A percentile compares a stretch with the other conserved stretches of the same genome.
These are phyloP conservation scores for Ascochyta clinopodiicola DNA, from an alignment of 2,329 filamentous ascomycete genomes.

Conservation along the genomic window DNA sequence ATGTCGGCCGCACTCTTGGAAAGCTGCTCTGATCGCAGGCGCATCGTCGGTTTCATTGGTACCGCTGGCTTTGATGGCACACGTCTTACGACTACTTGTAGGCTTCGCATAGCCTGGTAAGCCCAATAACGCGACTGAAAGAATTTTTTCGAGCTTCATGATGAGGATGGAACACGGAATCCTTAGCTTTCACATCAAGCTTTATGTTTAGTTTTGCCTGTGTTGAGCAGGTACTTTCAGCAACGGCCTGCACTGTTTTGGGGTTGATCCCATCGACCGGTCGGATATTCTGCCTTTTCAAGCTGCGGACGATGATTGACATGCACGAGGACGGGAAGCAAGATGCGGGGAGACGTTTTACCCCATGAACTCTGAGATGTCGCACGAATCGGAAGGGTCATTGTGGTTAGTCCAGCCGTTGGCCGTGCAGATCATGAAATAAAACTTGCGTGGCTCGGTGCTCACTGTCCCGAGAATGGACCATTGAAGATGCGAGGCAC, in stretches of 20 bases:
- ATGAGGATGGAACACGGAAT: background rate
- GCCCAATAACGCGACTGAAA: slow-evolving; percentile 2
- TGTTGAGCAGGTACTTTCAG: too few relatives aligned
- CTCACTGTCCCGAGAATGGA: background rate
- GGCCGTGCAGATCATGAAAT: background rate
- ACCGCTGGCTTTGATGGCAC: slow-evolving; percentile 23
- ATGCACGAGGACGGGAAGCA: background rate
- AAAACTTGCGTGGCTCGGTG: background rate
- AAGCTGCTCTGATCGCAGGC: slow-evolving; percentile 36
- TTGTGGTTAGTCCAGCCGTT: background rate
- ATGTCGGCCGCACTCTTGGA: slow-evolving; percentile 28
- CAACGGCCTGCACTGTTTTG: background rate
- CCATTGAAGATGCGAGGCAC: too few relatives aligned
- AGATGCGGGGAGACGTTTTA: background rate
- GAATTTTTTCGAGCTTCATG: slow-evolving; percentile 1
- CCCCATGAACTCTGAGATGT: background rate
- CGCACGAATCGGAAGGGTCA: slow-evolving; percentile 2
- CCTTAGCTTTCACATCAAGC: background rate
- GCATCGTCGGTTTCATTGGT: slow-evolving; percentile 32
- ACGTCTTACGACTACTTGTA: slow-evolving; percentile 18
- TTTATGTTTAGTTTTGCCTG: background rate
- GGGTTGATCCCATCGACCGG: background rate
- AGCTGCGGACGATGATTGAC: background rate
- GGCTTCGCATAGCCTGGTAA: background rate
- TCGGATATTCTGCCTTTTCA: slow-evolving; percentile 2